phyloP scores from a whole-genome alignment of 371 early-diverging fungal genomes.

The Actinomortierella ambigua region DNA sequence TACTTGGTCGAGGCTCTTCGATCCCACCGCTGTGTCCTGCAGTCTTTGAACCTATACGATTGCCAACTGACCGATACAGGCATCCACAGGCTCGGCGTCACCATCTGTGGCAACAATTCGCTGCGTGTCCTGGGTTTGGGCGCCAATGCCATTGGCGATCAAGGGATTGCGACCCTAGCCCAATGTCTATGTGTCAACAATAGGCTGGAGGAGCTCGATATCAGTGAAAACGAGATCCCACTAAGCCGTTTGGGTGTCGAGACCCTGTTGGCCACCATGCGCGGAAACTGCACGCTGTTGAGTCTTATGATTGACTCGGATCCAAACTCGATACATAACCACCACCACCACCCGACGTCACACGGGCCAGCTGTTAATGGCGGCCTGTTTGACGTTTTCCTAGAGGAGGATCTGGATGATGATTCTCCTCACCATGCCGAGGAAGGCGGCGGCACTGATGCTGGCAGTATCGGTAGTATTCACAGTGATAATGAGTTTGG shows the following conservation, averaged over 20 bases:
- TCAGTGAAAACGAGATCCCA: constrained; percentile 29
- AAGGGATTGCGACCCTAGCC: constrained; percentile 26
- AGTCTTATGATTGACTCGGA: constrained; percentile 14
- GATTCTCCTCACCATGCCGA: no score
- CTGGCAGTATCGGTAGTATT: no score
- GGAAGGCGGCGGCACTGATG: no score
- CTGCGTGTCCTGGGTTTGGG: constrained; percentile 28
- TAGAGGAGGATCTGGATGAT: no score
- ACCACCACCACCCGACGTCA: background rate
- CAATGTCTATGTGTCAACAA: constrained; percentile 27
- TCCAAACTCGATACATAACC: constrained; percentile 2
- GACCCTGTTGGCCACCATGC: constrained; percentile 27
- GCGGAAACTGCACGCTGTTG: constrained; percentile 23
- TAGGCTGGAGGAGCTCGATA: constrained; percentile 34
- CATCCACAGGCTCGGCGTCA: constrained; percentile 30
- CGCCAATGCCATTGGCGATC: constrained; percentile 32
- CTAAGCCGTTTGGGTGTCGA: constrained; percentile 30
- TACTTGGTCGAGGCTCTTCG: constrained; percentile 40
- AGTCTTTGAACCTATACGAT: constrained; percentile 34
- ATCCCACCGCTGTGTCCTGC: constrained; percentile 23
- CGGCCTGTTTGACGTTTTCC: no score
- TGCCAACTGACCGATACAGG: constrained; percentile 42
- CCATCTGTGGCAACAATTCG: constrained; percentile 35
- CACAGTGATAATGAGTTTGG: no score
- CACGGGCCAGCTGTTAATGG: background rate